Evolutionary conservation across 306 rosid species (phyloP), one percentile per base, ranked within the genome.

Genomic region (Sicyos edulis): DNA sequence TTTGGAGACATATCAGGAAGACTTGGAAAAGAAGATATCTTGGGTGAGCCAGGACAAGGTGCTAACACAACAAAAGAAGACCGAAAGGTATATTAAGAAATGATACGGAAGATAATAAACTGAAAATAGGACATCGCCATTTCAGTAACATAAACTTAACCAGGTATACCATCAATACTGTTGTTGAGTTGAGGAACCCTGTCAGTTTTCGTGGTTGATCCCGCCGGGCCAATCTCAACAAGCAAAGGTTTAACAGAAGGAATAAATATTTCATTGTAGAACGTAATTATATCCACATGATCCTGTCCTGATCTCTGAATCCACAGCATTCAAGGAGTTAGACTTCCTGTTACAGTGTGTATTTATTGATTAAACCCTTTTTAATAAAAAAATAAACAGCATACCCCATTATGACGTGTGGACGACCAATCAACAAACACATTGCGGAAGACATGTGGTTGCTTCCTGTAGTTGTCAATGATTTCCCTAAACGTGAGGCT

Each of bases 1-100:
- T 95, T 95, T 3, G 99, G 99, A 6, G 99, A 95, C 99, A 95
- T 95, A 80, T 95, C 99, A 16, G 99, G 99, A 72, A 95, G 95
- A 79, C 86, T 89, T 53, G 96, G 97, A 76, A 95, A 95, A 71
- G 92, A 79, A 29, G 99, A 87, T 76, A 89, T 82, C 78, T 91
- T 89, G 15, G 99, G 99, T 44, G 99, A 95, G 56, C 92, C 96
- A 5, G 99, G 99, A 76, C 95, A 87, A 72, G 84, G 92, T 73
- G 83, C 97, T 85, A 77, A 81, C 47, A 37, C 37, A 51, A 79
- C 82, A 75, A 72, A 13, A 74, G 74, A 71, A 76, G 44, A 73
- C 71, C 71, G 29, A 75, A 45, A 54, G 58, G 40, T 13, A 53
- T 69, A 75, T 9, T 37, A 73, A 78, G 84, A 64, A 83, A 74